phyloP scores from a whole-genome alignment of 2,329 filamentous ascomycete genomes.

The Fusarium sp. region DNA sequence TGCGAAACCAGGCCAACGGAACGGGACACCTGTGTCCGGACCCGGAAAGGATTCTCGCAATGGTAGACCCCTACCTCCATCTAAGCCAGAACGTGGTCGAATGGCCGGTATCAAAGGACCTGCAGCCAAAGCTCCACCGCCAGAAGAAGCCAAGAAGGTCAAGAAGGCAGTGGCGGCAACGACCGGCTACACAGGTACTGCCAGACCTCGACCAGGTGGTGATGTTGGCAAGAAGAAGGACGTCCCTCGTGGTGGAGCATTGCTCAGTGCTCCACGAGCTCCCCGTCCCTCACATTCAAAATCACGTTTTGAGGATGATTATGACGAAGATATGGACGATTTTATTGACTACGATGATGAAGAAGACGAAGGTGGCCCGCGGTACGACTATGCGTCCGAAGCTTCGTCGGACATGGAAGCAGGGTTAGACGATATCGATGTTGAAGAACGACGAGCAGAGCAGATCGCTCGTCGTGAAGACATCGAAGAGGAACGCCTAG shows the following conservation, averaged over 20 bases:
- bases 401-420: slow-evolving; percentile 83
- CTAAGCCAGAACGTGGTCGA: slow-evolving; percentile 40
- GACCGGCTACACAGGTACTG: slow-evolving; percentile 74
- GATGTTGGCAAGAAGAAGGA: slow-evolving; percentile 50
- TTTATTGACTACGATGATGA: slow-evolving; percentile 73
- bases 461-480: slow-evolving; percentile 75
- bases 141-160: slow-evolving; percentile 62
- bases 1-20: slow-evolving; percentile 46
- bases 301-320: slow-evolving; percentile 66
- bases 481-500: slow-evolving; percentile 70
- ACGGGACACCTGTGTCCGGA: slow-evolving; percentile 43
- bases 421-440: slow-evolving; percentile 77
- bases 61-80: slow-evolving; percentile 31
- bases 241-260: slow-evolving; percentile 54
- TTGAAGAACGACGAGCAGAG: slow-evolving; percentile 74
- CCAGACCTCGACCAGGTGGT: slow-evolving; percentile 64
- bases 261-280: slow-evolving; percentile 51
- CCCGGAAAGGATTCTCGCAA: slow-evolving; percentile 37
- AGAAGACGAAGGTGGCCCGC: slow-evolving; percentile 57
- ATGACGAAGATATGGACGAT: slow-evolving; percentile 72
- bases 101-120: slow-evolving; percentile 37
- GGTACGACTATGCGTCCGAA: slow-evolving; percentile 70
- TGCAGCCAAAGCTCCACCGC: slow-evolving; percentile 21
- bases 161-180: slow-evolving; percentile 72
- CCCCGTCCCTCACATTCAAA: slow-evolving; percentile 48